Evolutionary conservation across 139 green algal species (phyloP).

Genomic region (Asterochloris sp.): DNA sequence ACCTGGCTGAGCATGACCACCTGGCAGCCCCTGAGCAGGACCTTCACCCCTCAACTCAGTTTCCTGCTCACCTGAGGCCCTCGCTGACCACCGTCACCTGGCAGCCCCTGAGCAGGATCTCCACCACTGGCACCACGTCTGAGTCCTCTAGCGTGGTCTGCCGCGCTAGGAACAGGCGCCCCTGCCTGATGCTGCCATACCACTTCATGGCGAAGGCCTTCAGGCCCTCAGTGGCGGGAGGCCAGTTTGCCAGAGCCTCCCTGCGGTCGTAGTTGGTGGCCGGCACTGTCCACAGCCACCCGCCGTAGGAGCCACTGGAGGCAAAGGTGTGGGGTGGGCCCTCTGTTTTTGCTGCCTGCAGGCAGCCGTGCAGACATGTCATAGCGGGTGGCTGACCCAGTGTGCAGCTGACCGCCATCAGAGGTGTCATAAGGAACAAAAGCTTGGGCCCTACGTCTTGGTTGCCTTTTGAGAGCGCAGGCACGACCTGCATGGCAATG

Average conservation of each 20-base stretch:
- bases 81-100: conserved; percentile 19
- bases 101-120: conserved; percentile 37
- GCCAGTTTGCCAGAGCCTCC: conserved; percentile 27
- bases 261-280: not conserved
- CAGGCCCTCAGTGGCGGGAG: conserved; percentile 7
- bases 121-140: conserved; percentile 20
- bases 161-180: conserved; percentile 7
- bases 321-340: not conserved
- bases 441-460: too few relatives aligned
- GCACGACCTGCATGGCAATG: too few relatives aligned
- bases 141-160: conserved; percentile 1
- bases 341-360: not conserved
- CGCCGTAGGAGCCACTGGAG: not conserved
- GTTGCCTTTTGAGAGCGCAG: too few relatives aligned
- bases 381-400: too few relatives aligned
- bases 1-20: conserved; percentile 17
- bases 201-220: conserved; percentile 19
- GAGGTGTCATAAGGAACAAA: too few relatives aligned
- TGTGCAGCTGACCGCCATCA: too few relatives aligned
- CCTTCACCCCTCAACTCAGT: conserved; percentile 13
- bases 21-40: conserved; percentile 33
- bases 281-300: not conserved
- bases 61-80: not conserved
- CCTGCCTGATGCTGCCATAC: conserved; percentile 12
- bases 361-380: not conserved